A percentile compares a stretch with the other conserved stretches of the same genome.
Evolutionary conservation across 108 stramenopile genomes (phyloP).

Genomic region (Nannochloropsis oceanica): DNA sequence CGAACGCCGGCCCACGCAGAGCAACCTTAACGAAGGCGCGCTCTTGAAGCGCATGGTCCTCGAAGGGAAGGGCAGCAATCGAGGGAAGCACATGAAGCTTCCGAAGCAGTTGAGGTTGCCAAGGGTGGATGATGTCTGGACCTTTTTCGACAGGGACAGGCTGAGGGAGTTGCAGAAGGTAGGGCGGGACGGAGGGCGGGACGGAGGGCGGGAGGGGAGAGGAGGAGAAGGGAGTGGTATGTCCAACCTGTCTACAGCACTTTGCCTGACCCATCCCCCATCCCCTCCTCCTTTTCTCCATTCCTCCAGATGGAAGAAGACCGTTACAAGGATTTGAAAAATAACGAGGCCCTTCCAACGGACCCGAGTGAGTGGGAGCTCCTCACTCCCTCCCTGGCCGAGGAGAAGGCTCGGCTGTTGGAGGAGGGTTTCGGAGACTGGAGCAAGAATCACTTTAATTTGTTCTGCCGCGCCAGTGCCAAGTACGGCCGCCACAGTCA

Average conservation of each 20-base stretch:
- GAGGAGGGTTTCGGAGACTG: constrained; percentile 39
- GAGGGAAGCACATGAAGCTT: constrained; percentile 41
- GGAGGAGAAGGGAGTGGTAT: background rate
- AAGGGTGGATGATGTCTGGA: constrained; percentile 79
- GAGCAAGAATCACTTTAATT: constrained; percentile 34
- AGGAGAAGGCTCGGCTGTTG: constrained; percentile 26
- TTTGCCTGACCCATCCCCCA: background rate
- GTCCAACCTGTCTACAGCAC: background rate
- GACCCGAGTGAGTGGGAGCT: background rate
- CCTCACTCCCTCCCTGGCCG: constrained; percentile 29
- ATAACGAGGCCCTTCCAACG: background rate
- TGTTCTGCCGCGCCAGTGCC: constrained; percentile 36
- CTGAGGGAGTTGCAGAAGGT: constrained; percentile 37
- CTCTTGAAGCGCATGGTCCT: background rate
- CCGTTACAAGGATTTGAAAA: constrained; percentile 27
- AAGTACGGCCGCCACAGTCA: constrained; percentile 28
- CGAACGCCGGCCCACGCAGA: constrained; percentile 61
- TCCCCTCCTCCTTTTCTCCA: background rate
- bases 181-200: constrained; percentile 15
- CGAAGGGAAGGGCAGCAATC: background rate
- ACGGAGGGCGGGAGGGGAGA: constrained; percentile 1
- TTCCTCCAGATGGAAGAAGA: constrained; percentile 13
- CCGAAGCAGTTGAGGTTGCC: constrained; percentile 74
- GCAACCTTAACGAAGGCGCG: background rate
- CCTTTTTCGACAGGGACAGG: constrained; percentile 67